Conservation (phyloP, 1,284 basidiomycete genomes). For the Sutorius eximius region DNA sequence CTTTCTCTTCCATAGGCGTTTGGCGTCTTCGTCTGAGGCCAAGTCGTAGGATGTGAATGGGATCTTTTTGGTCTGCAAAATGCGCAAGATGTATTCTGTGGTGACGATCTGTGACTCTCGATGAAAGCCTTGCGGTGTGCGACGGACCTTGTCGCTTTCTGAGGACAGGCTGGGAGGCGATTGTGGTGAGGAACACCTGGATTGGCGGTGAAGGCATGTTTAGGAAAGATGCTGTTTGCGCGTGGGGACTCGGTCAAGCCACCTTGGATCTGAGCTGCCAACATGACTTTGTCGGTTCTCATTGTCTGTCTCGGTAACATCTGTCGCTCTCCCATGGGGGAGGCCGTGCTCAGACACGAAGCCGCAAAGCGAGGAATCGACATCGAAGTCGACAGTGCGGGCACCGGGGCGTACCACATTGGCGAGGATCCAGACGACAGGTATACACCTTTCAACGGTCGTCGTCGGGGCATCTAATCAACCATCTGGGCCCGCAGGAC, state of each 20-base stretch:
- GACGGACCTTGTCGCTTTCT: slow-evolving; percentile 67
- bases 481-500: slow-evolving; percentile 43
- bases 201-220: slow-evolving; percentile 75
- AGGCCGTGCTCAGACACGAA: slow-evolving; percentile 61
- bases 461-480: slow-evolving; percentile 1
- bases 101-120: not conserved
- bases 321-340: slow-evolving; percentile 79
- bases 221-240: not conserved
- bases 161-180: slow-evolving; percentile 73
- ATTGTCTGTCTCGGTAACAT: slow-evolving; percentile 80
- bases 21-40: slow-evolving; percentile 78
- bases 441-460: slow-evolving; percentile 37
- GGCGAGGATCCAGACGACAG: slow-evolving; percentile 73
- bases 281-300: slow-evolving; percentile 47
- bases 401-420: slow-evolving; percentile 70
- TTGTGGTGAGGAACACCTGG: slow-evolving; percentile 80
- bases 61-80: slow-evolving; percentile 80
- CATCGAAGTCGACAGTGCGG: slow-evolving; percentile 68
- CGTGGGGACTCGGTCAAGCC: slow-evolving; percentile 5
- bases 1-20: slow-evolving; percentile 75
- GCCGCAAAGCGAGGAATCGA: slow-evolving; percentile 63
- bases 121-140: not conserved
- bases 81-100: slow-evolving; percentile 70
- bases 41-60: slow-evolving; percentile 77
- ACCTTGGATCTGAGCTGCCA: not conserved